Evolutionary conservation across 2,329 filamentous ascomycete species (phyloP), one percentile per base, ranked within the genome.

Genomic region (Hypoxylon sp.): DNA sequence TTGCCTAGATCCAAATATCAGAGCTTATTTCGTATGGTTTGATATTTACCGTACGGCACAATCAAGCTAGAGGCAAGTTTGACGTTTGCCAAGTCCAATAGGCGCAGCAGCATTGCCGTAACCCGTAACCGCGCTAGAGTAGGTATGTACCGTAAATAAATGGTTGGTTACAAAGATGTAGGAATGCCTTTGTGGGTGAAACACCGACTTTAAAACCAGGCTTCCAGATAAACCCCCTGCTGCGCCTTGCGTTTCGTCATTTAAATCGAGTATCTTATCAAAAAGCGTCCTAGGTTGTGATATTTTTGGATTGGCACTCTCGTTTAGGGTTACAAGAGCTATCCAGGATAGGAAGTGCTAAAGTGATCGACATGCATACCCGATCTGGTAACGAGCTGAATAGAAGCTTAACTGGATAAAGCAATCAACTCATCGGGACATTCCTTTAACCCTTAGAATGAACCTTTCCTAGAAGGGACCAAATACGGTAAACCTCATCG

Each of bases 351-450:
- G 46, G 55, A 37, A 39, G 39, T 39, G 6, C 9, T 24, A 11
- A 46, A 10, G 8, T 50, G 55, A 58, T 48, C 44, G 46, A 58
- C 54, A 17, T 35, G 39, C n/a, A 47, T 31, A 35, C 54, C 54
- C 29, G 17, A 56, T 56, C 42, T 22, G 54, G 54, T 19, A 56
- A 47, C 35, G 54, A 44, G 46, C 46, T 56, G 5, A 26, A 44
- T 6, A 50, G 37, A 31, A 58, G 55, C 44, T 58, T 58, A 39
- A 58, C 46, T 58, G 33, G 44, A 50, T 58, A 33, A n/a, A 46
- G 55, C 33, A 58, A 37, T 50, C 55, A 22, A 26, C 17, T 39
- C 9, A 33, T 50, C 55, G 39, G 14, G 33, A 22, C 19, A 39
- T 48, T 50, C 55, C 44, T 50, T 24, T 11, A 50, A 31, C 44